phyloP scores from a whole-genome alignment of 2,329 filamentous ascomycete genomes.

The Paradendryphiella salina region DNA sequence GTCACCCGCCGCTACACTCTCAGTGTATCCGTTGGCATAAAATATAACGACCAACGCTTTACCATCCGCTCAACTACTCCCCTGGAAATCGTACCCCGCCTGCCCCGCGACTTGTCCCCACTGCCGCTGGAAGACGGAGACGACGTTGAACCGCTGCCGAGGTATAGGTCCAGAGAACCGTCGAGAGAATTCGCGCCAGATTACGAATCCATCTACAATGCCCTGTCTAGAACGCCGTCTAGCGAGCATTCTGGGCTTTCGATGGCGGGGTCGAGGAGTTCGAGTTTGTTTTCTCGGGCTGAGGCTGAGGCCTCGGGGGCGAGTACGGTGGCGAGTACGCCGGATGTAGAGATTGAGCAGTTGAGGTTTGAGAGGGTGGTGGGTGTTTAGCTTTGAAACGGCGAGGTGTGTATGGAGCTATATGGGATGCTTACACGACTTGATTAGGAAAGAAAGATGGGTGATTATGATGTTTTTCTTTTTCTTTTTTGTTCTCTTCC shows the following conservation, averaged over 20 bases:
- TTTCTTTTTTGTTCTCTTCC: no score
- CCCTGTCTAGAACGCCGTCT: constrained; percentile 24
- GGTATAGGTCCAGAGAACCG: constrained; percentile 35
- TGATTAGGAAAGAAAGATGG: not conserved
- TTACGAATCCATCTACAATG: constrained; percentile 34
- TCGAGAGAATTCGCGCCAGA: constrained; percentile 38
- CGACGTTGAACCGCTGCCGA: constrained; percentile 37
- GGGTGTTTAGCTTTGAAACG: not conserved
- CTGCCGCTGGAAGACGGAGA: constrained; percentile 22
- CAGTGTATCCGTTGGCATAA: constrained; percentile 33
- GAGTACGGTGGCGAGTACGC: constrained; percentile 16
- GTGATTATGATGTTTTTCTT: no score
- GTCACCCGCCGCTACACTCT: constrained; percentile 39
- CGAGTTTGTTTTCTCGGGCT: constrained; percentile 18
- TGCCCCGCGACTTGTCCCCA: constrained; percentile 16
- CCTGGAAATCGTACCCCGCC: constrained; percentile 39
- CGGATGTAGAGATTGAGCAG: constrained; percentile 16
- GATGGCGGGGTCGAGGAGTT: constrained; percentile 18
- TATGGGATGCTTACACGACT: not conserved
- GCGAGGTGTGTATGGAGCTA: not conserved
- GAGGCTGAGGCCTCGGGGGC: not conserved
- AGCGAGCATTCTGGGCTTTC: constrained; percentile 14
- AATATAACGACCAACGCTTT: constrained; percentile 32
- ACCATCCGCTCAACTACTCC: constrained; percentile 31
- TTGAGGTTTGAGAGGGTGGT: constrained; percentile 2